Conservation (phyloP, 2,329 filamentous ascomycete genomes). For the Teratosphaeriaceae sp. region DNA sequence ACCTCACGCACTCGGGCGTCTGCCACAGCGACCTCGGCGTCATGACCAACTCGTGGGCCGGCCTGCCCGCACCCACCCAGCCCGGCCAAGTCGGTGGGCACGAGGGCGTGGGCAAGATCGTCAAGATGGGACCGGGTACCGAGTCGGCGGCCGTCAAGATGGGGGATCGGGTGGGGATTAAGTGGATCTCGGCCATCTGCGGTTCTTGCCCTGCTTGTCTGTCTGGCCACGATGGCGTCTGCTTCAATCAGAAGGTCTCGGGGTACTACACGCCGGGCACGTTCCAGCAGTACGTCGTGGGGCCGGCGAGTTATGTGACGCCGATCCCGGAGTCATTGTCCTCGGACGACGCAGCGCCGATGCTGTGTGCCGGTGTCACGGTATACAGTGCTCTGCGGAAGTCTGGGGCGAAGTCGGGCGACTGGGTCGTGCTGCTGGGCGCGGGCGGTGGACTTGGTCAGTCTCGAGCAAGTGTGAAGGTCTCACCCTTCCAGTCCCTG, state of each 20-base stretch:
- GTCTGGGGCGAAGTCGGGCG: constrained; percentile 50
- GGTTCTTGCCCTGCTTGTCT: constrained; percentile 49
- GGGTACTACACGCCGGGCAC: constrained; percentile 65
- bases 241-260: constrained; percentile 40
- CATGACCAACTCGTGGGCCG: constrained; percentile 46
- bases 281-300: constrained; percentile 64
- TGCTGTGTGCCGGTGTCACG: constrained; percentile 55
- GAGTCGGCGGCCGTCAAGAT: constrained; percentile 52
- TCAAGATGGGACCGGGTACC: constrained; percentile 57
- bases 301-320: constrained; percentile 61
- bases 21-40: constrained; percentile 55
- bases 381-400: constrained; percentile 61
- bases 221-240: constrained; percentile 49
- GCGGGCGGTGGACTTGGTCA: constrained; percentile 25
- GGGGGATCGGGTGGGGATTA: constrained; percentile 64
- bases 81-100: constrained; percentile 61
- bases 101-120: constrained; percentile 59
- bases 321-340: constrained; percentile 57
- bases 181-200: constrained; percentile 56
- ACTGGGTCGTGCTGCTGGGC: constrained; percentile 51
- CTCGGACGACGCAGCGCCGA: constrained; percentile 56
- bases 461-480: too few species aligned
- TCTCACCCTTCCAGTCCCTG: too few species aligned
- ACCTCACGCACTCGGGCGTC: constrained; percentile 58
- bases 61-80: constrained; percentile 53